A percentile compares a stretch with the other conserved stretches of the same genome.
phyloP scores from a whole-genome alignment of 1,139 yeast species.

The Kurtzmaniella natalensis region DNA sequence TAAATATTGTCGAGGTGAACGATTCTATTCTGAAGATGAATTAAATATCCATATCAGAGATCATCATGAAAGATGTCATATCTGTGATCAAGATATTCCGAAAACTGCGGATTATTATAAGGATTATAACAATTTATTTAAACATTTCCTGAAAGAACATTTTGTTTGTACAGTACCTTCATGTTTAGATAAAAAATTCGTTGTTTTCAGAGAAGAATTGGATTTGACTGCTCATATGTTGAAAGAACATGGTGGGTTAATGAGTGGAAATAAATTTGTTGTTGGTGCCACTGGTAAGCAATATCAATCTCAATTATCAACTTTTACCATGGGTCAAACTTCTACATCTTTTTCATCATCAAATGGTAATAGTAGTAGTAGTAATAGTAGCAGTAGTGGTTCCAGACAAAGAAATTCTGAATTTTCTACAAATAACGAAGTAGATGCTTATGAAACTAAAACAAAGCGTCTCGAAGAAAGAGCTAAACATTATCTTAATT shows the following conservation, averaged over 20 bases:
- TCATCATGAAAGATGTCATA: constrained; percentile 81
- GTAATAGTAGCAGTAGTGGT: constrained; percentile 8
- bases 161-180: constrained; percentile 72
- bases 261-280: constrained; percentile 42
- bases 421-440: constrained; percentile 19
- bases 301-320: constrained; percentile 67
- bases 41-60: constrained; percentile 78
- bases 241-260: constrained; percentile 67
- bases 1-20: constrained; percentile 65
- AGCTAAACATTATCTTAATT: constrained; percentile 71
- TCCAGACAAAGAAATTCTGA: constrained; percentile 7
- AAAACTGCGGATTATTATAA: constrained; percentile 71
- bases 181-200: constrained; percentile 88
- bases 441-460: constrained; percentile 48
- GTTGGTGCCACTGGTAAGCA: constrained; percentile 41
- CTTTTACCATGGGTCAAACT: constrained; percentile 32
- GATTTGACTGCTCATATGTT: constrained; percentile 88
- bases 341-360: constrained; percentile 8
- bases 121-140: constrained; percentile 67
- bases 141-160: constrained; percentile 72
- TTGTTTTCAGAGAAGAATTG: constrained; percentile 82
- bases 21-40: constrained; percentile 90
- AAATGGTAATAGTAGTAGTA: background rate
- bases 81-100: constrained; percentile 73
- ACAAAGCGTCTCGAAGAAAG: constrained; percentile 73